Evolutionary conservation across 768 basidiomycete species (phyloP), one percentile per base, ranked within the genome.

Genomic region (Chalciporus piperatus): DNA sequence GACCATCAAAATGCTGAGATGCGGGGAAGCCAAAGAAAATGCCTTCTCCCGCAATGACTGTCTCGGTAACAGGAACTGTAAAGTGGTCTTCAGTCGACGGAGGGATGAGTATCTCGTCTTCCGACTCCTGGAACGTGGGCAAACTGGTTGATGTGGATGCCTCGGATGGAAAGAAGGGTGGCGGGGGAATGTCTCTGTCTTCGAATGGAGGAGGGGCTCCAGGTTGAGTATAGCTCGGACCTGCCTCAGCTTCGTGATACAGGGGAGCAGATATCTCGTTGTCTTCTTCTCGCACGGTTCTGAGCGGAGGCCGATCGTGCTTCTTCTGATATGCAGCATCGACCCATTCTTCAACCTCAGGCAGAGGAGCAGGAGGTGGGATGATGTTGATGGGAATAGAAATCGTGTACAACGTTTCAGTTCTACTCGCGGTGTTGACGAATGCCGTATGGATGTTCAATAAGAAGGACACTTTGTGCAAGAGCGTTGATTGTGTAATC

Each of bases 241-340:
- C 90, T 3, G 89, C 86, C 64, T 83, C 82, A 53, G 82, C 81
- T 60, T 81, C 82, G 14, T 83, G 80, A 64, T 89, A 89, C 60
- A 77, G 75, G 39, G 87, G 88, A 10, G 79, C 80, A 3, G 73
- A 73, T 30, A 71, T 59, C 32, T 90, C 89, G 14, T 56, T 52
- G 45, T 92, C 91, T 49, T 89, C 88, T 33, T 78, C 70, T 47
- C 91, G 74, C 33, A 83, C 77, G 0, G 91, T 93, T 61, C 74
- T 81, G 3, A 76, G 66, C 2, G 91, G 91, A 7, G 91, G 91
- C 3, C 80, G 78, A 60, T 93, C 91, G 59, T 92, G 90, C 65
- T 93, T 93, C 75, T 93, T 93, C 60, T 81, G 83, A 67, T 93
- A 93, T 7, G 87, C 88, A 27, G 76, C 77, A 54, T 88, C 88